Evolutionary conservation across 768 basidiomycete genomes (phyloP).

Genomic region (Omphalotus guepiniiformis): DNA sequence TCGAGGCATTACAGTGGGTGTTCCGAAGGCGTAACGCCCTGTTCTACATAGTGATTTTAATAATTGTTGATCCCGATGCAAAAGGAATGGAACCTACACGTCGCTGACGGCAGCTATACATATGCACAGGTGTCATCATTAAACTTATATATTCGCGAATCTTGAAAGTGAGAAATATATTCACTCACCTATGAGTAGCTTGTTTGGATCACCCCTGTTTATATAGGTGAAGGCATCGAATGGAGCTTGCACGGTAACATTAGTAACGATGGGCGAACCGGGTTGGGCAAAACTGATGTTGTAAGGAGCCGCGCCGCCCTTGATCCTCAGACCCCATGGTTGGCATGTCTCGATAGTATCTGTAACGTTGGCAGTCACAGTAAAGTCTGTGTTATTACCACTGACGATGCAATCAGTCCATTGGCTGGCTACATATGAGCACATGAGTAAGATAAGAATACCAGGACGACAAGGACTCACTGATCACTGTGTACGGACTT

Average conservation of each 20-base stretch:
- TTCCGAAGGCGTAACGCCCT: slow-evolving; percentile 30
- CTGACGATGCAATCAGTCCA: background rate
- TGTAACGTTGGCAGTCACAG: slow-evolving; percentile 33
- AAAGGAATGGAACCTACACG: slow-evolving; percentile 36
- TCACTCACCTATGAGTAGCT: slow-evolving; percentile 35
- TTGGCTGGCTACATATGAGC: background rate
- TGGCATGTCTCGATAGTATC: slow-evolving; percentile 35
- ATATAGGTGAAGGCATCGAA: slow-evolving; percentile 40
- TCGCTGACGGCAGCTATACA: slow-evolving; percentile 32
- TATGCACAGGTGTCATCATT: background rate
- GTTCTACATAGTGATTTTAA: slow-evolving; percentile 9
- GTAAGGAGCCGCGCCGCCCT: slow-evolving; percentile 42
- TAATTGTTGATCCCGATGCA: slow-evolving; percentile 15
- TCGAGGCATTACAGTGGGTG: slow-evolving; percentile 16
- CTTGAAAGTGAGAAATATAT: slow-evolving; percentile 3
- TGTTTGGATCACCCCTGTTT: slow-evolving; percentile 34
- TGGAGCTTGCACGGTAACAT: slow-evolving; percentile 32
- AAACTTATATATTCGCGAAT: background rate
- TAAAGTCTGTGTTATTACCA: slow-evolving; percentile 9
- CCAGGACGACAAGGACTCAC: slow-evolving; percentile 21
- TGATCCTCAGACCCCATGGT: slow-evolving; percentile 42
- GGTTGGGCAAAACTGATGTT: slow-evolving; percentile 34
- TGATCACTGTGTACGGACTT: slow-evolving; percentile 23
- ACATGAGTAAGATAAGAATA: background rate
- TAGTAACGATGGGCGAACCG: slow-evolving; percentile 35